Evolutionary conservation across 2,329 filamentous ascomycete species (phyloP).

Genomic region (Colletotrichum lindemuthianum): DNA sequence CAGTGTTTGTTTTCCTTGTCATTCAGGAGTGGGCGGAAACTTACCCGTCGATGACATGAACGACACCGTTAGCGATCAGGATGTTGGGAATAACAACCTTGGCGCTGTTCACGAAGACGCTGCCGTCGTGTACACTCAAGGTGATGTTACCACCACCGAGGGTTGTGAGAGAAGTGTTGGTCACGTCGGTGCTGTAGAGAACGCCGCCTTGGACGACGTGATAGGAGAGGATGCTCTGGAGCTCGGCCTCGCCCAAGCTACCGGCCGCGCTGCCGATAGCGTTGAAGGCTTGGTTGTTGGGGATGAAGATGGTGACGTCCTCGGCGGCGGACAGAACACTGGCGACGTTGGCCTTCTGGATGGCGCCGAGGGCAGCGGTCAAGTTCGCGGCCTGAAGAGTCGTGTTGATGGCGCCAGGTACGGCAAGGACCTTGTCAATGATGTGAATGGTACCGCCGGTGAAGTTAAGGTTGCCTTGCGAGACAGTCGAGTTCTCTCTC

Average conservation of each 20-base stretch:
- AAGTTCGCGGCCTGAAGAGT: slow-evolving; percentile 55
- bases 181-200: slow-evolving; percentile 56
- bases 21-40: slow-evolving; percentile 35
- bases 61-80: slow-evolving; percentile 64
- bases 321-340: slow-evolving; percentile 50
- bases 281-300: slow-evolving; percentile 68
- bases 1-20: not conserved
- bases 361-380: slow-evolving; percentile 57
- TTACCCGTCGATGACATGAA: slow-evolving; percentile 68
- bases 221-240: slow-evolving; percentile 68
- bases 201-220: slow-evolving; percentile 69
- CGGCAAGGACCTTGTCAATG: slow-evolving; percentile 57
- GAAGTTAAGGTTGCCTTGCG: slow-evolving; percentile 61
- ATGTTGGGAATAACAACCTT: slow-evolving; percentile 59
- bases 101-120: slow-evolving; percentile 58
- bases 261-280: slow-evolving; percentile 62
- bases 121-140: slow-evolving; percentile 53
- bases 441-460: slow-evolving; percentile 66
- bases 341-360: slow-evolving; percentile 55
- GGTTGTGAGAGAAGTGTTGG: slow-evolving; percentile 37
- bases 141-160: slow-evolving; percentile 40
- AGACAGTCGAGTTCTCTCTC: slow-evolving; percentile 58
- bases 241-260: slow-evolving; percentile 56
- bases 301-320: slow-evolving; percentile 73
- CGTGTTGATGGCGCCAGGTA: slow-evolving; percentile 54